Conservation (phyloP, 2,329 filamentous ascomycete species). For the Apiospora malaysiana region DNA sequence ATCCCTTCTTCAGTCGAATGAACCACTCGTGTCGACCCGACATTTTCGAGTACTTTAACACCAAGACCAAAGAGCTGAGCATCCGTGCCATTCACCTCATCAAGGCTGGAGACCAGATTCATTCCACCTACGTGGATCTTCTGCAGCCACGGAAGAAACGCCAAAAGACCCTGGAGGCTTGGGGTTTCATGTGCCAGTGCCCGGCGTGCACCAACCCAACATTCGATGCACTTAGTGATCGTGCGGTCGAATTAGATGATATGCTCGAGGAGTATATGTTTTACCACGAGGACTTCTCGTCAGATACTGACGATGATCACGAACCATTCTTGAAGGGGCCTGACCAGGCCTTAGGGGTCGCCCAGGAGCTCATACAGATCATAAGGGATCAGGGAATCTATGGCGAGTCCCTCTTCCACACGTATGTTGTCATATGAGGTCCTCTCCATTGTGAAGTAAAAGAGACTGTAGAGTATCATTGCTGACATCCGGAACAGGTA, state of each 20-base stretch:
- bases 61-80: conserved; percentile 29
- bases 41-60: conserved; percentile 32
- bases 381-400: conserved; percentile 24
- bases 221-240: conserved; percentile 24
- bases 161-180: conserved; percentile 26
- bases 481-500: conserved; percentile 2
- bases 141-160: conserved; percentile 25
- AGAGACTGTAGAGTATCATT: no score
- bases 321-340: conserved; percentile 21
- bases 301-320: conserved; percentile 19
- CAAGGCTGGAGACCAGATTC: conserved; percentile 32
- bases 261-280: conserved; percentile 25
- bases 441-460: not conserved
- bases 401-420: conserved; percentile 3
- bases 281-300: conserved; percentile 1
- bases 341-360: conserved; percentile 12
- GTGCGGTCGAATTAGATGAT: conserved; percentile 28
- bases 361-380: conserved; percentile 28
- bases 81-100: conserved; percentile 33
- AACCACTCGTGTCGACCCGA: conserved; percentile 35
- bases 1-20: conserved; percentile 31
- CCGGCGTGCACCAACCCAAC: conserved; percentile 27
- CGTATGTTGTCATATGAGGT: not conserved
- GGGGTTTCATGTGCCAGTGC: conserved; percentile 30
- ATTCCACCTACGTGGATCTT: conserved; percentile 29